phyloP scores from a whole-genome alignment of 2,329 filamentous ascomycete species.

The Xylariaceae sp. region DNA sequence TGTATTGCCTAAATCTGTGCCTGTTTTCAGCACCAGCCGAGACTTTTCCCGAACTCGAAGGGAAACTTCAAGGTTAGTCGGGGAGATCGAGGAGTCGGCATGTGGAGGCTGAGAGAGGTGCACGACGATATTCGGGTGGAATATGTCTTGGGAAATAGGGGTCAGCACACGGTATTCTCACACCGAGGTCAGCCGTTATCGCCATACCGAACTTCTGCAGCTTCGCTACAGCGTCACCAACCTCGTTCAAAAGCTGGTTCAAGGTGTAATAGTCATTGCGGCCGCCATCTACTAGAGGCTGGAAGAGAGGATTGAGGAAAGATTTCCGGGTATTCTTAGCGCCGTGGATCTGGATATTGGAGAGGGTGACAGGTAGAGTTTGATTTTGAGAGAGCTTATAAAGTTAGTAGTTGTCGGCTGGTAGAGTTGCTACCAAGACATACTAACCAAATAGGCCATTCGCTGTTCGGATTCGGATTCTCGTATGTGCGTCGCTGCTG shows the following conservation, averaged over 20 bases:
- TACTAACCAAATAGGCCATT: constrained; percentile 59
- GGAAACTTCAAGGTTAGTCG: constrained; percentile 76
- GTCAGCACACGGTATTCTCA: constrained; percentile 7
- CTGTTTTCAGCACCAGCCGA: constrained; percentile 83
- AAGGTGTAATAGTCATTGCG: constrained; percentile 69
- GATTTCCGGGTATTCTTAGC: constrained; percentile 75
- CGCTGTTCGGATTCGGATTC: constrained; percentile 54
- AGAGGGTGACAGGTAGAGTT: constrained; percentile 81
- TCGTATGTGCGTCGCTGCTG: constrained; percentile 32
- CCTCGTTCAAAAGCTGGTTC: constrained; percentile 61
- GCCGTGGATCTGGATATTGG: constrained; percentile 77
- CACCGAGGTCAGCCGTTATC: not conserved
- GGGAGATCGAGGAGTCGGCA: constrained; percentile 63
- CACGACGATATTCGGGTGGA: constrained; percentile 75
- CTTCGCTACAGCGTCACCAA: constrained; percentile 43
- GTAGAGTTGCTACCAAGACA: constrained; percentile 2
- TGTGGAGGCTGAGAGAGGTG: constrained; percentile 74
- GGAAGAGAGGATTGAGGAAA: constrained; percentile 79
- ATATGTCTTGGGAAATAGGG: constrained; percentile 62
- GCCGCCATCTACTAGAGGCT: constrained; percentile 68
- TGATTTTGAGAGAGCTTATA: constrained; percentile 72
- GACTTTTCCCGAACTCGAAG: constrained; percentile 75
- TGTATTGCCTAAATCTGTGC: constrained; percentile 88
- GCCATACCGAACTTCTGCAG: constrained; percentile 70
- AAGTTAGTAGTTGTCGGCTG: constrained; percentile 10